Percentiles rank a stretch among this genome's conserved stretches.
Conservation (phyloP, 305 asterid species). For the Fraxinus velutina region DNA sequence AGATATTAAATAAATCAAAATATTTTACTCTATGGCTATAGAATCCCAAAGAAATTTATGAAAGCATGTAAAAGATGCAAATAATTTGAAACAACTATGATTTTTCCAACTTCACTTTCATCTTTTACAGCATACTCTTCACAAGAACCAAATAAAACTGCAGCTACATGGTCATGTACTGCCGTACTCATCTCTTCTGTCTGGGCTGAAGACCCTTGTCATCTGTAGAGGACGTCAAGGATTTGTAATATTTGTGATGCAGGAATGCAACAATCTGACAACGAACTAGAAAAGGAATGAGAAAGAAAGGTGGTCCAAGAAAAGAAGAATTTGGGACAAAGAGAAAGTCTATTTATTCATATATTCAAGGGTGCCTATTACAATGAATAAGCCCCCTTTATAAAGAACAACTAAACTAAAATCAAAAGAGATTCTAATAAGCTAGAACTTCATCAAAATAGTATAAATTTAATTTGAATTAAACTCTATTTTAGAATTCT, state of each 20-base stretch:
- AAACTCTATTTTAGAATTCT: background rate
- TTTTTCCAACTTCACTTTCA: background rate
- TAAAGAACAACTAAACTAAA: background rate
- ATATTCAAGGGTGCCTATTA: background rate
- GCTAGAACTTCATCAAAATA: background rate
- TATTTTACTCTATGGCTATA: background rate
- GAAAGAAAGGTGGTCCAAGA: background rate
- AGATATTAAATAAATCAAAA: background rate
- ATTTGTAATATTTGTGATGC: conserved; percentile 32
- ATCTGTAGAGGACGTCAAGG: conserved; percentile 57
- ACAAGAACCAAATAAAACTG: background rate
- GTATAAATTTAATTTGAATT: background rate
- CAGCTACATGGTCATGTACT: background rate
- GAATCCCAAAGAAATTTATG: background rate
- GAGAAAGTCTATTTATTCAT: background rate
- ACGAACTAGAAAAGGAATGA: background rate
- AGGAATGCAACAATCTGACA: background rate
- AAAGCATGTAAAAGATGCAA: background rate
- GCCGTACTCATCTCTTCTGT: background rate
- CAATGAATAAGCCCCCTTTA: background rate
- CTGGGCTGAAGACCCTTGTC: conserved; percentile 22
- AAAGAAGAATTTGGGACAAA: background rate
- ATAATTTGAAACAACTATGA: background rate
- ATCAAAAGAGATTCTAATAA: background rate
- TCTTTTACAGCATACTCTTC: background rate